Evolutionary conservation across 2,329 filamentous ascomycete species (phyloP).

Genomic region (Aspergillus floridensis): DNA sequence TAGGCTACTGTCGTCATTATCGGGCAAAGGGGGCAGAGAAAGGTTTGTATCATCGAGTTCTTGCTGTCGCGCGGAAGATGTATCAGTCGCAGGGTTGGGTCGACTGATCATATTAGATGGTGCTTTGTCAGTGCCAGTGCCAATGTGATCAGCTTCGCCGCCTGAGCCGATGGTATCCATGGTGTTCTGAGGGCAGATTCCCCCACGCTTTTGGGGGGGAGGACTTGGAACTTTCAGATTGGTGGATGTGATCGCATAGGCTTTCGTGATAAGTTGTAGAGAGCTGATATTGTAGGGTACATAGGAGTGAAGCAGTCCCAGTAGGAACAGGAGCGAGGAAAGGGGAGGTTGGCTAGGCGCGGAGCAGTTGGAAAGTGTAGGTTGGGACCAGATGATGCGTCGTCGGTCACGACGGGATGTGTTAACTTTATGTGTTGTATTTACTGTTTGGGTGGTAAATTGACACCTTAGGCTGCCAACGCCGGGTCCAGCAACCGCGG

Average conservation of each 20-base stretch:
- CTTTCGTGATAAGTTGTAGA: background rate
- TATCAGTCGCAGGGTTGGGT: constrained; percentile 11
- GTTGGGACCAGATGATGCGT: background rate
- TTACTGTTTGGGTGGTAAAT: background rate
- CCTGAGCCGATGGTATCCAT: constrained; percentile 21
- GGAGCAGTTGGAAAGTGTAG: too few species aligned
- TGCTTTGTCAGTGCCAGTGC: constrained; percentile 16
- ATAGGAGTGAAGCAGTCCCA: background rate
- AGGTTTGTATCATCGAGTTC: constrained; percentile 28
- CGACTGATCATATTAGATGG: constrained; percentile 16
- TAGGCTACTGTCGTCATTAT: constrained; percentile 36
- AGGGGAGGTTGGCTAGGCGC: too few species aligned
- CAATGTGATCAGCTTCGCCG: constrained; percentile 15
- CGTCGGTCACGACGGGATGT: background rate
- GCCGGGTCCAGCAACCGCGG: background rate
- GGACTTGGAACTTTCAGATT: background rate
- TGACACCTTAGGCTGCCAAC: background rate
- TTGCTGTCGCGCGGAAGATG: constrained; percentile 18
- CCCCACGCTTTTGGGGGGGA: constrained; percentile 20
- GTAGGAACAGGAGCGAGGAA: background rate
- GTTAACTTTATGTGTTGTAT: background rate
- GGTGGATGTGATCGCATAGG: background rate
- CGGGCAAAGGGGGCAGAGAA: constrained; percentile 32
- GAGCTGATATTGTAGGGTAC: background rate
- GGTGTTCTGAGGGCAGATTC: constrained; percentile 19